Percentiles rank a stretch among this genome's conserved stretches.
These are phyloP conservation scores for Colletotrichum cordylinicola DNA, from an alignment of 2,329 filamentous ascomycete species.

Conservation along the genomic window DNA sequence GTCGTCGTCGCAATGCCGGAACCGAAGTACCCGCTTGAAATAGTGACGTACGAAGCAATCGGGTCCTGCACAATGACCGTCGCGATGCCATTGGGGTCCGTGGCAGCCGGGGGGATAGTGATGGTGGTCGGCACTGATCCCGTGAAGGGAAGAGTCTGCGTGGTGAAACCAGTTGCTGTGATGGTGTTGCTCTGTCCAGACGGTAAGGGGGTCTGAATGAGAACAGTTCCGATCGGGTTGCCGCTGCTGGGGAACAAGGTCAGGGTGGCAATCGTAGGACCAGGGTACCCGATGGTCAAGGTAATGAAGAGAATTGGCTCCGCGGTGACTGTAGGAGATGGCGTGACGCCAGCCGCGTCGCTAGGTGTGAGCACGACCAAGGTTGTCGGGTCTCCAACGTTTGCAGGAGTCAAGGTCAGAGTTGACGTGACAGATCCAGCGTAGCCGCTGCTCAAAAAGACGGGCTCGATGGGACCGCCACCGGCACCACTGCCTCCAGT, in stretches of 20 bases:
- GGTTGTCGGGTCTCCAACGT: conserved; percentile 1
- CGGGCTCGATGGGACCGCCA: background rate
- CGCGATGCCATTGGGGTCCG: background rate
- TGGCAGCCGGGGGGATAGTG: background rate
- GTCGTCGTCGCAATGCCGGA: background rate
- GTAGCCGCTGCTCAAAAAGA: conserved; percentile 4
- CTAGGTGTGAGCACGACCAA: conserved; percentile 11
- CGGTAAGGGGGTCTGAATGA: background rate
- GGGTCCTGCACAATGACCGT: background rate
- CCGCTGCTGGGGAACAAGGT: background rate
- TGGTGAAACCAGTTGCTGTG: background rate
- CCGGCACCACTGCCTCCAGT: background rate
- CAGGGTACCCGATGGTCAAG: background rate
- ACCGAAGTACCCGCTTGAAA: conserved; percentile 1
- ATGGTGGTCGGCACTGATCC: background rate
- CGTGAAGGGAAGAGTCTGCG: background rate
- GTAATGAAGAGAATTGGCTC: background rate
- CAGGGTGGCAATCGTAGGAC: background rate
- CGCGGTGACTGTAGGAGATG: background rate
- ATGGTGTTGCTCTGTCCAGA: background rate
- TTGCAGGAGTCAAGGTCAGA: background rate
- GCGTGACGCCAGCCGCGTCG: background rate
- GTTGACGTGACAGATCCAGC: conserved; percentile 7
- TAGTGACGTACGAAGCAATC: background rate
- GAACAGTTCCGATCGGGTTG: background rate